A percentile compares a stretch with the other conserved stretches of the same genome.
phyloP scores from a whole-genome alignment of 768 basidiomycete genomes.

The Clitopilus hobsonii region DNA sequence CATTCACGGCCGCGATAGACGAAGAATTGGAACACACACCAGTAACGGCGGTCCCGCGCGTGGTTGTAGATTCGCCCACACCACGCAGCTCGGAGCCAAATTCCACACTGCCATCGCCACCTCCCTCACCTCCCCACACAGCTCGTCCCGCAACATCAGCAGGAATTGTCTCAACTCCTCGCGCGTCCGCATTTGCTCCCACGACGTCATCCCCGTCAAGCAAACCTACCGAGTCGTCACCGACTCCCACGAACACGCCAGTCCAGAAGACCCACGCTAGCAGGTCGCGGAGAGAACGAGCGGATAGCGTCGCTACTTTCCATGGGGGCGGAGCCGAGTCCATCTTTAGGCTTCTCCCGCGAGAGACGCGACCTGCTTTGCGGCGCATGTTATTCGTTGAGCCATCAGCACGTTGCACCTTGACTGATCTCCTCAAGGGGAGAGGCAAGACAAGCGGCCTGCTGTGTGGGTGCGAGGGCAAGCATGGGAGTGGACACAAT shows the following conservation, averaged over 20 bases:
- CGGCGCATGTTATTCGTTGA: constrained; percentile 94
- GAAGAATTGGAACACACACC: constrained; percentile 6
- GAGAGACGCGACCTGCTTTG: constrained; percentile 85
- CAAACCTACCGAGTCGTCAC: background rate
- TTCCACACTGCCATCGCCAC: background rate
- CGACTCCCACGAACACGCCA: background rate
- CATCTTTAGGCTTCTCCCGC: constrained; percentile 92
- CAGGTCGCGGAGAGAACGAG: constrained; percentile 33
- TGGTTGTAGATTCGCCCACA: constrained; percentile 4
- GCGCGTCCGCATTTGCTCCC: too few relatives aligned
- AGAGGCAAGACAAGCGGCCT: constrained; percentile 69
- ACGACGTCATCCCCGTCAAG: background rate
- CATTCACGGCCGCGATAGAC: constrained; percentile 8
- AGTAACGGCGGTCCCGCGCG: constrained; percentile 9
- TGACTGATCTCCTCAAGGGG: constrained; percentile 87
- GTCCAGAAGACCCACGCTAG: background rate
- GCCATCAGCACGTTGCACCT: constrained; percentile 82
- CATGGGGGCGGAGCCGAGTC: constrained; percentile 80
- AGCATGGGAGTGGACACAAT: constrained; percentile 6
- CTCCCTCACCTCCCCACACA: constrained; percentile 2
- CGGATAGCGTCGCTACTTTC: constrained; percentile 59
- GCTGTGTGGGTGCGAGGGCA: constrained; percentile 70
- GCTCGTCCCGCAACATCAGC: background rate
- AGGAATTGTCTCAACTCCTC: background rate
- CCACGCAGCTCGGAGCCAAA: background rate